Evolutionary conservation across 768 basidiomycete species (phyloP), one percentile per base, ranked within the genome.

Genomic region (Melanogaster broomeanus): DNA sequence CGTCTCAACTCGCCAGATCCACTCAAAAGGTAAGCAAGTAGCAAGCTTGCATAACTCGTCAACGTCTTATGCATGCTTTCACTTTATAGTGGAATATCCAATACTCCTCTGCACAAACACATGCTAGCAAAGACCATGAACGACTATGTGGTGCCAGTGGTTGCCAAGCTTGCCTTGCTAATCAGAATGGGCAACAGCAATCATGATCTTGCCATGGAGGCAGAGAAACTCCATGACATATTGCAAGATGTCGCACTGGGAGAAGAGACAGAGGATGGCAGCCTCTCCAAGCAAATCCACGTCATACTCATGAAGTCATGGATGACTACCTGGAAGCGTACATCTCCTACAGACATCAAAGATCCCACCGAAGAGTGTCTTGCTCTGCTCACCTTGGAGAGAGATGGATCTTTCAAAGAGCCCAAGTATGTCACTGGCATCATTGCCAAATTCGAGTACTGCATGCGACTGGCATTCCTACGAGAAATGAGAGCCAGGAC

Each of bases 91-190:
- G 58, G 62, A 0, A 62, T 68, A n/a, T 59, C 54, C 42, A 62
- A 67, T 48, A 60, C 45, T 0, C 65, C 66, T 0, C 51, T 70
- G 15, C 60, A 63, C n/a, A n/a, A n/a, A n/a, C n/a, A n/a, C n/a
- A n/a, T n/a, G n/a, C n/a, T n/a, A n/a, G n/a, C n/a, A n/a, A 13
- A 51, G 49, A 56, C 50, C 1, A 46, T 66, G 18, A 41, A 49
- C 0, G 15, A 42, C 6, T 71, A 71, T 18, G 59, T 16, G 8
- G 42, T 0, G 0, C 52, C 39, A 0, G 24, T 51, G 0, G 6
- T 59, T 0, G 10, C n/a, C 2, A 16, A 59, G 1, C 3, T 62
- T 0, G 6, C 27, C 6, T 53, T 61, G 57, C 28, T 53, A 4
- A 8, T 40, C 1, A 19, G n/a, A n/a, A n/a, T n/a, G n/a, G n/a